Evolutionary conservation across 2,329 filamentous ascomycete species (phyloP).

Genomic region (Hypomyces rosellus): DNA sequence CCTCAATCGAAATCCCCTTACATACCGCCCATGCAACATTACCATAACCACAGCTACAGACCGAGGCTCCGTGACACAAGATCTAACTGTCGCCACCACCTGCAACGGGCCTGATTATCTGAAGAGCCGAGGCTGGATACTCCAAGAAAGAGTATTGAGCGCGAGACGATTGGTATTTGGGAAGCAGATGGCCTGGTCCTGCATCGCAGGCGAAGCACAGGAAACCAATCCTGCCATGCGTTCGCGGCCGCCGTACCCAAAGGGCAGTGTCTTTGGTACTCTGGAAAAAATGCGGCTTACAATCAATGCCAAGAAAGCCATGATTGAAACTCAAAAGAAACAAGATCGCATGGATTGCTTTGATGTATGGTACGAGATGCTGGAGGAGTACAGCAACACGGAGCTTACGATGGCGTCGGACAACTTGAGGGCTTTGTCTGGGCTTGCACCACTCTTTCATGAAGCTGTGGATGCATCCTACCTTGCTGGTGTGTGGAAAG

Average conservation of each 20-base stretch:
- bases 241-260: neutral
- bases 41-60: neutral
- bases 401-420: conserved; percentile 3
- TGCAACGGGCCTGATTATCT: conserved; percentile 12
- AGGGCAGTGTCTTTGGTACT: neutral
- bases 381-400: conserved; percentile 11
- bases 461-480: neutral
- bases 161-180: conserved; percentile 9
- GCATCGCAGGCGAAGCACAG: conserved; percentile 9
- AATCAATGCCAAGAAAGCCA: neutral
- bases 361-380: conserved; percentile 11
- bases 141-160: conserved; percentile 7
- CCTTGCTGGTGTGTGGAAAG: conserved; percentile 2
- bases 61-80: neutral
- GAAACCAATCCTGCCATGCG: conserved; percentile 7
- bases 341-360: neutral
- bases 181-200: conserved; percentile 12
- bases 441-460: conserved; percentile 2
- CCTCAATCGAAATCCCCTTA: conserved; percentile 1
- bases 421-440: conserved; percentile 8
- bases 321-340: neutral
- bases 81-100: conserved; percentile 9
- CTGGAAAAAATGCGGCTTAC: neutral
- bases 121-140: conserved; percentile 6
- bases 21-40: conserved; percentile 10